These are phyloP conservation scores for Fusarium tupiense DNA, from an alignment of 2,329 filamentous ascomycete genomes.

Conservation along the genomic window DNA sequence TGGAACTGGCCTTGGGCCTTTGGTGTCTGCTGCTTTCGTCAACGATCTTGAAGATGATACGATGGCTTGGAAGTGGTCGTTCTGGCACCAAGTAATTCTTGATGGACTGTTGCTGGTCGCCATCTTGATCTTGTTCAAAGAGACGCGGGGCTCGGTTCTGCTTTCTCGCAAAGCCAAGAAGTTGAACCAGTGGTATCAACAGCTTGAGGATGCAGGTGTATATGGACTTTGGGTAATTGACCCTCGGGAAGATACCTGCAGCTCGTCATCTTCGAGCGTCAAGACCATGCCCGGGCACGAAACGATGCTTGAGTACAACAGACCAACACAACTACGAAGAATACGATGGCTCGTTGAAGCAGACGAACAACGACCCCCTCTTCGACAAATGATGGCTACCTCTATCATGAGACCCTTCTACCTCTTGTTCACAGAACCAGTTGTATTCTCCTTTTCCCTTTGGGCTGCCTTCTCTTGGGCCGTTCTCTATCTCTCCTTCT, in stretches of 20 bases:
- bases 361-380: slow-evolving; percentile 77
- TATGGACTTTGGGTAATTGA: slow-evolving; percentile 56
- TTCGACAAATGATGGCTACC: slow-evolving; percentile 75
- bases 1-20: slow-evolving; percentile 81
- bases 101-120: slow-evolving; percentile 68
- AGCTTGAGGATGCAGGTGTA: slow-evolving; percentile 72
- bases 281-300: slow-evolving; percentile 18
- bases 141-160: slow-evolving; percentile 84
- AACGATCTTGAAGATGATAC: slow-evolving; percentile 60
- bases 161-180: slow-evolving; percentile 77
- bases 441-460: slow-evolving; percentile 86
- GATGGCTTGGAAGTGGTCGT: slow-evolving; percentile 83
- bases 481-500: slow-evolving; percentile 85
- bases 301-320: slow-evolving; percentile 11
- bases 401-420: slow-evolving; percentile 83
- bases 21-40: slow-evolving; percentile 76
- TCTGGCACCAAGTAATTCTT: slow-evolving; percentile 83
- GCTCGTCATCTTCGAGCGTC: slow-evolving; percentile 37
- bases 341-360: slow-evolving; percentile 83
- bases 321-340: slow-evolving; percentile 50
- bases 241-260: slow-evolving; percentile 4
- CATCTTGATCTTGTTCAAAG: slow-evolving; percentile 77
- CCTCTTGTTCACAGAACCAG: slow-evolving; percentile 78
- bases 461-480: slow-evolving; percentile 94
- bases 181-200: slow-evolving; percentile 83